Percentiles rank a stretch among this genome's conserved stretches.
phyloP scores from a whole-genome alignment of 148 eudicot species.

The Rhododendron mucronatum region DNA sequence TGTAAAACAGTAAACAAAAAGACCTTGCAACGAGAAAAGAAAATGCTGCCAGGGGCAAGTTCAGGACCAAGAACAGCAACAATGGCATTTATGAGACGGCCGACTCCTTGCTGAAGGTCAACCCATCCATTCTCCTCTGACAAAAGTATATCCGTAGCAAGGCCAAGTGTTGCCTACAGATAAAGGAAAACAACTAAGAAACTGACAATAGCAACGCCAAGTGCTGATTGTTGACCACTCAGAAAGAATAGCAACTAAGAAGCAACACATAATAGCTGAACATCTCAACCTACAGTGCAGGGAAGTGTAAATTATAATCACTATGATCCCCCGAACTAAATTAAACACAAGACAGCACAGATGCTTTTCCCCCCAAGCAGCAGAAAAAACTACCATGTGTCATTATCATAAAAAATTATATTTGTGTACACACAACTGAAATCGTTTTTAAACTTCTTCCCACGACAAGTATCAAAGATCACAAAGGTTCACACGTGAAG shows the following conservation, averaged over 20 bases:
- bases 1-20: background rate
- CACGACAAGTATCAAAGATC: background rate
- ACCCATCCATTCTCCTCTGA: conserved; percentile 89
- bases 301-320: background rate
- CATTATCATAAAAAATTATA: background rate
- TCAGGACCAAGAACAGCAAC: conserved; percentile 99
- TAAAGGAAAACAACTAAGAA: conserved; percentile 13
- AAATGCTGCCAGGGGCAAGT: conserved; percentile 94
- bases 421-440: background rate
- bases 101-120: conserved; percentile 93
- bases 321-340: background rate
- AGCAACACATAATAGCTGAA: background rate
- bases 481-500: background rate
- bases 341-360: background rate
- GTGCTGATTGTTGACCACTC: background rate
- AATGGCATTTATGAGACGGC: conserved; percentile 95
- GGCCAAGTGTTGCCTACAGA: conserved; percentile 84
- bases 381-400: background rate
- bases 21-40: conserved; percentile 99
- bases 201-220: background rate
- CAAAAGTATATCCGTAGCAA: conserved; percentile 84
- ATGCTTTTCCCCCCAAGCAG: background rate
- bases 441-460: background rate
- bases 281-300: background rate
- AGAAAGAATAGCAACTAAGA: conserved; percentile 4